Conservation (phyloP, 2,329 filamentous ascomycete species). For the Sarocladiaceae sp. region DNA sequence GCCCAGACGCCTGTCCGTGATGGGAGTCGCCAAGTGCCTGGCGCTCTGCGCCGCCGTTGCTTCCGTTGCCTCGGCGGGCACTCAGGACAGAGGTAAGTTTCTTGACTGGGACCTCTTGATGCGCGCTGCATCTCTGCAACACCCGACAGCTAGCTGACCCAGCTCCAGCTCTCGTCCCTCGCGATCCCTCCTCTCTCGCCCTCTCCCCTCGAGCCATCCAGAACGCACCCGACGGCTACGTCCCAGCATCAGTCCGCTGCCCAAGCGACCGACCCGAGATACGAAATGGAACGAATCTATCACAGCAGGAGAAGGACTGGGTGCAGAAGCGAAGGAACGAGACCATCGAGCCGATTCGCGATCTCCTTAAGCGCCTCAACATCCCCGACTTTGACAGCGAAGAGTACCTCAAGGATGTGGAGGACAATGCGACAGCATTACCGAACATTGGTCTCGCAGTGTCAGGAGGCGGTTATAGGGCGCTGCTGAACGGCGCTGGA, state of each 20-base stretch:
- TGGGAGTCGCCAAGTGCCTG: constrained; percentile 8
- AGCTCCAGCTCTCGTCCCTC: neutral
- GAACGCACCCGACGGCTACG: constrained; percentile 54
- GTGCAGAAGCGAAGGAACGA: constrained; percentile 65
- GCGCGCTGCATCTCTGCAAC: too few relatives aligned
- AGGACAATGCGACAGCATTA: constrained; percentile 28
- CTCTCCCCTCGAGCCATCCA: constrained; percentile 23
- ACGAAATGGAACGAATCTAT: constrained; percentile 58
- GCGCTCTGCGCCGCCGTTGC: constrained; percentile 8
- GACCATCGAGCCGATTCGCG: constrained; percentile 70
- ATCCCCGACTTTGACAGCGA: constrained; percentile 77
- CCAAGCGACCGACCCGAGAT: constrained; percentile 66
- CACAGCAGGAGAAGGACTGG: constrained; percentile 69
- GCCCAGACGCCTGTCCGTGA: neutral
- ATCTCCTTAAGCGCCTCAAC: constrained; percentile 66
- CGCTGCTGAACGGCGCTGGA: constrained; percentile 80
- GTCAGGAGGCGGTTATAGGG: constrained; percentile 82
- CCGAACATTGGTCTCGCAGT: constrained; percentile 68
- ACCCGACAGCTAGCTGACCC: neutral
- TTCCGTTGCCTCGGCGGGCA: neutral
- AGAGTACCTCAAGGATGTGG: constrained; percentile 54
- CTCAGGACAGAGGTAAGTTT: neutral
- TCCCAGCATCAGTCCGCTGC: constrained; percentile 64
- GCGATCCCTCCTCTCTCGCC: constrained; percentile 10
- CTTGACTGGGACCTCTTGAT: neutral